Percentiles rank a stretch among this genome's conserved stretches.
These are phyloP conservation scores for Begonia fuchsioides DNA, from an alignment of 306 rosid genomes.

Conservation along the genomic window DNA sequence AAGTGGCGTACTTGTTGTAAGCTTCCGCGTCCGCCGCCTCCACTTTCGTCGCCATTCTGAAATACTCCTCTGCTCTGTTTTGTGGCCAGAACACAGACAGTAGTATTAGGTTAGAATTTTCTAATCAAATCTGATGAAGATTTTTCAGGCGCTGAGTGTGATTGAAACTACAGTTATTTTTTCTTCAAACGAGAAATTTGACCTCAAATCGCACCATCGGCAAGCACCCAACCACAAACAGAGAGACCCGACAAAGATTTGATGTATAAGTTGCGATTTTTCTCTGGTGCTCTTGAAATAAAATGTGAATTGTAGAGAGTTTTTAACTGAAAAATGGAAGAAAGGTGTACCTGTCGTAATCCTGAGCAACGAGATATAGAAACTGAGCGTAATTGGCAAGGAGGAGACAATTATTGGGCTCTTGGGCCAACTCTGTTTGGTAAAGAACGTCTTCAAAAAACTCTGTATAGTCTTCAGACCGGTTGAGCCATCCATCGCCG, in stretches of 20 bases:
- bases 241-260: neutral
- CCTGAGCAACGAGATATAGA: conserved; percentile 55
- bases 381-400: conserved; percentile 74
- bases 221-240: neutral
- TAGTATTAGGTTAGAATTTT: neutral
- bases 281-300: too few relatives aligned
- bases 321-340: too few relatives aligned
- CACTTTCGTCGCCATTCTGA: conserved; percentile 29
- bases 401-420: conserved; percentile 54
- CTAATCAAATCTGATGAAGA: too few relatives aligned
- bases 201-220: too few relatives aligned
- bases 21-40: conserved; percentile 46
- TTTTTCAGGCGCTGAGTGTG: too few relatives aligned
- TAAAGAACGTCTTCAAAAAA: conserved; percentile 40
- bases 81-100: too few relatives aligned
- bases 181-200: too few relatives aligned
- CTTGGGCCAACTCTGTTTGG: conserved; percentile 22
- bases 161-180: too few relatives aligned
- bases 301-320: too few relatives aligned
- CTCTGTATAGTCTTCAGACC: conserved; percentile 28
- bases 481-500: conserved; percentile 5
- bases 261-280: too few relatives aligned
- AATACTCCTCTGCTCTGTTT: conserved; percentile 70
- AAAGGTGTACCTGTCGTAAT: conserved; percentile 31
- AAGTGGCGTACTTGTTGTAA: conserved; percentile 42